Conservation (phyloP, 768 basidiomycete genomes). For the Rhodotorula sphaerocarpa region DNA sequence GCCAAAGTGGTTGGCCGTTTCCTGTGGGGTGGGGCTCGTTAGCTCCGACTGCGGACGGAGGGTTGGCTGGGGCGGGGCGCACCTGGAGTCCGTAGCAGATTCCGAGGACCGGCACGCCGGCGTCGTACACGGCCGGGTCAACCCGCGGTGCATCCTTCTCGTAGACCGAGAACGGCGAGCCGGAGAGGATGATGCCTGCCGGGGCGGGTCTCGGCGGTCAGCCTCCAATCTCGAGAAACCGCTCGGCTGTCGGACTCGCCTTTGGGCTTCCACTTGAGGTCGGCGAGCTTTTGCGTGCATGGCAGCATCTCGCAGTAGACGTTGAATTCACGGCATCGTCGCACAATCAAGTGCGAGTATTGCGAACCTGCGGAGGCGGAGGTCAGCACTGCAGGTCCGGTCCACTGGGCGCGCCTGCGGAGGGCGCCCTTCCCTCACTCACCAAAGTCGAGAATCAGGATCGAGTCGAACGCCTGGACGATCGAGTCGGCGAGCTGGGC, state of each 20-base stretch:
- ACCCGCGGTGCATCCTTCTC: slow-evolving; percentile 85
- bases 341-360: slow-evolving; percentile 76
- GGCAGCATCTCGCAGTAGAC: slow-evolving; percentile 97
- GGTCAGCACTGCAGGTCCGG: neutral
- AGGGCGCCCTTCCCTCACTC: slow-evolving; percentile 50
- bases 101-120: slow-evolving; percentile 84
- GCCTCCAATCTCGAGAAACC: neutral
- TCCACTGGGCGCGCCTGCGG: neutral
- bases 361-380: slow-evolving; percentile 16
- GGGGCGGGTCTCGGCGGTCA: neutral
- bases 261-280: slow-evolving; percentile 87
- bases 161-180: slow-evolving; percentile 97
- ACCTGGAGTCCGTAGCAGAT: slow-evolving; percentile 98
- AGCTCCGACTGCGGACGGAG: too few species aligned
- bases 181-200: slow-evolving; percentile 86
- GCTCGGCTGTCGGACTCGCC: too few species aligned
- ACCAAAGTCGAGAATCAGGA: slow-evolving; percentile 97
- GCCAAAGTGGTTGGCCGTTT: slow-evolving; percentile 80
- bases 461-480: slow-evolving; percentile 89
- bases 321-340: slow-evolving; percentile 92
- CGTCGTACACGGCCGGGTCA: slow-evolving; percentile 73
- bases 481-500: slow-evolving; percentile 47
- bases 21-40: slow-evolving; percentile 54
- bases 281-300: slow-evolving; percentile 80
- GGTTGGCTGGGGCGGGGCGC: too few species aligned